Base-by-base conservation (phyloP, 176 grass and related monocot genomes). In the Canna indica region DNA sequence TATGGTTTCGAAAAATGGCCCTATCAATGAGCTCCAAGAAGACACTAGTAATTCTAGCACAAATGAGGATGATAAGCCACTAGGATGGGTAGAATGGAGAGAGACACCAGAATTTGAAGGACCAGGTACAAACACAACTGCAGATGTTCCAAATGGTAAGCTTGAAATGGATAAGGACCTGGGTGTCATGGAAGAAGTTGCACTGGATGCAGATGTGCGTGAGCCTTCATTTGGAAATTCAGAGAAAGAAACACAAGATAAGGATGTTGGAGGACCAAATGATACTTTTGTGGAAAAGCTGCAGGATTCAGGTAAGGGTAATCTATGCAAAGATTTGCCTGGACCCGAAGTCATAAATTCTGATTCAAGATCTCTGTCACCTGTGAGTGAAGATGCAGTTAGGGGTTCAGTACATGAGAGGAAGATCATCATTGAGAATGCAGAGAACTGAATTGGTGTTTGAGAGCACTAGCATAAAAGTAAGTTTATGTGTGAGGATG, bases 31-130 rank as follows among this genome's bases (percentile, higher is more conserved):
- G n/a, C 28, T 27, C 36, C 30, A 76, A 76, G 47, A 69, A 58
- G 75, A 45, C 26, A 22, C 7, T 20, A 7, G 50, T 57, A 53
- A 58, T 7, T 59, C 31, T 2, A 77, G 64, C 16, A 42, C 6
- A 41, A 58, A 9, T 17, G 63, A 44, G 48, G 36, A 7, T 58
- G 75, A 77, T 34, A 68, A 77, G 64, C 36, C 65, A 47, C 34
- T 33, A 3, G 48, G 16, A 34, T 58, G 36, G 47, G 75, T 77
- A 59, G 64, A 77, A 68, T 77, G 75, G 75, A 68, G 64, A 32
- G 75, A 68, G 25, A 24, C 59, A 25, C 7, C 57, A 15, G 36
- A 48, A 68, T 1, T 18, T 57, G 22, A 38, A 24, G 13, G 31
- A 13, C 47, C 64, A 56, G 64, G 47, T 36, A 38, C 3, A 25